Base-by-base conservation (phyloP, 768 basidiomycete genomes). In the Amanita phalloides region DNA sequence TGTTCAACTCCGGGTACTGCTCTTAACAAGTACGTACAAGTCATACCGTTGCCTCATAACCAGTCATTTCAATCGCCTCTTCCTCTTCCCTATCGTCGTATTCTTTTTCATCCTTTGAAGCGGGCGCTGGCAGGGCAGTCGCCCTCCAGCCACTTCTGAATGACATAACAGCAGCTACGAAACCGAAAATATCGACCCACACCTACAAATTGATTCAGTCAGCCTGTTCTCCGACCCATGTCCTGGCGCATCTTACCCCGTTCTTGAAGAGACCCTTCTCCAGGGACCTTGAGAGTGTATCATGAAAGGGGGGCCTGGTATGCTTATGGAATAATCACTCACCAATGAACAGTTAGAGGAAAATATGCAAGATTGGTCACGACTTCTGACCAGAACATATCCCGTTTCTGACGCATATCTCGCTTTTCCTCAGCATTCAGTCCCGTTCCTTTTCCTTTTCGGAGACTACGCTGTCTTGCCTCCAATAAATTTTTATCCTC, bases 281-380 rank as follows among this genome's bases (percentile, higher is more conserved):
- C 47, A 82, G 56, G 7, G 87, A 89, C 84, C 86, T 89, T 45
- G 23, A 21, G 35, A 26, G 28, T n/a, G 3, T 30, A 46, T n/a
- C 52, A 11, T 44, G 36, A 49, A 30, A 26, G 7, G 47, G 23
- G 17, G 25, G n/a, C 9, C 11, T 23, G 17, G 20, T 23, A 42
- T 47, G 42, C 42, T 45, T 45, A 38, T 3, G 21, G 20, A 26
- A 11, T 49, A 6, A n/a, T 43, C 7, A 45, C 77, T 49, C 56
- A 89, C 91, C 90, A 92, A 62, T 95, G 92, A 51, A 90, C 64
- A 2, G 90, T 87, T 46, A 89, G 64, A 3, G 90, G 92, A n/a
- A 91, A 67, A 61, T 90, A 86, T 23, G 80, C 79, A 6, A 84
- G 55, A 60, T 91, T 91, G 45, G 80, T 78, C 11, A 86, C 63